Evolutionary conservation across 352 stramenopile genomes (phyloP).

Genomic region (Pythium grandisporangium): DNA sequence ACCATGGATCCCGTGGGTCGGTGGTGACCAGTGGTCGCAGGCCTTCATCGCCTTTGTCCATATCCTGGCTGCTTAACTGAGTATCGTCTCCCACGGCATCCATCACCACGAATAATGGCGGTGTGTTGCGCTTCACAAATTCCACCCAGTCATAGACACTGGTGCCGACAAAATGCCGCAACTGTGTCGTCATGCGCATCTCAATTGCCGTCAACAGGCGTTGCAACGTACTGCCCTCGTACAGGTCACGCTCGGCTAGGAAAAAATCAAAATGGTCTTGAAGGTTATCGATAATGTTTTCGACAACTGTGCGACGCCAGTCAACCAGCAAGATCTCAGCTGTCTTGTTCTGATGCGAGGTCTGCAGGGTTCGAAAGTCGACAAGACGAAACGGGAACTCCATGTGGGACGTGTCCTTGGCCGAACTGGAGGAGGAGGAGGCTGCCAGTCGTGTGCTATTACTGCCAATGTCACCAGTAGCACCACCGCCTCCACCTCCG

Average conservation of each 20-base stretch:
- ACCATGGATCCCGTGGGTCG: slow-evolving; percentile 16
- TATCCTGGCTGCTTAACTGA: no score
- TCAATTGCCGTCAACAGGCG: slow-evolving; percentile 82
- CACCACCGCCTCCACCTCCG: no score
- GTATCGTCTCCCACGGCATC: no score
- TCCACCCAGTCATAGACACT: slow-evolving; percentile 52
- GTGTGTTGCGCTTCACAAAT: slow-evolving; percentile 30
- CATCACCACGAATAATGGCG: no score
- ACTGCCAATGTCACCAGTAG: no score
- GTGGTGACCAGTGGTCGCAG: neutral
- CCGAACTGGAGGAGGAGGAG: slow-evolving; percentile 1
- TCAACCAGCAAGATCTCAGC: slow-evolving; percentile 75
- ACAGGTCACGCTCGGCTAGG: slow-evolving; percentile 64
- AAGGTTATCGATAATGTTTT: slow-evolving; percentile 91
- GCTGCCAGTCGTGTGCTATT: slow-evolving; percentile 4
- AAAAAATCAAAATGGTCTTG: slow-evolving; percentile 93
- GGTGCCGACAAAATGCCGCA: slow-evolving; percentile 56
- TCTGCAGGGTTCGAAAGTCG: slow-evolving; percentile 80
- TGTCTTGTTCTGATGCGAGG: slow-evolving; percentile 61
- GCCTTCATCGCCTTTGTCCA: neutral
- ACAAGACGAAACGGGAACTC: slow-evolving; percentile 77
- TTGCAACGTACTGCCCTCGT: slow-evolving; percentile 41
- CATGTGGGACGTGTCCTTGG: slow-evolving; percentile 25
- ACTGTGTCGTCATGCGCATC: slow-evolving; percentile 76
- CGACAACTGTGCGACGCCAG: slow-evolving; percentile 84